A percentile compares a stretch with the other conserved stretches of the same genome.
These are phyloP conservation scores for Blastocystis sp. DNA, from an alignment of 352 stramenopile species.

Conservation along the genomic window DNA sequence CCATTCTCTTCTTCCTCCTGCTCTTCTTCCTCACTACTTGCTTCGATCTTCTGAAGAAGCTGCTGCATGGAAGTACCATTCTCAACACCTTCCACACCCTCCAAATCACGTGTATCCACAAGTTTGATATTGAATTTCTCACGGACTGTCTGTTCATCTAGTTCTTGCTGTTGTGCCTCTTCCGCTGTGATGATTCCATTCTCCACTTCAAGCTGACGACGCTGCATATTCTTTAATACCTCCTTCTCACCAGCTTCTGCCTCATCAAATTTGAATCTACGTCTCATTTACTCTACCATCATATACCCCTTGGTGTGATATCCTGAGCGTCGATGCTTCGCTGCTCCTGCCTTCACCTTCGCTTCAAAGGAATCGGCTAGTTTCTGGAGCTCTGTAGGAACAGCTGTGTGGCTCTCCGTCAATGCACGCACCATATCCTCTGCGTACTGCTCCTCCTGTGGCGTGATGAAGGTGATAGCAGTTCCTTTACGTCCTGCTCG, in stretches of 20 bases:
- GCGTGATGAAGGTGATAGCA: conserved; percentile 98
- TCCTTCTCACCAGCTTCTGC: conserved; percentile 92
- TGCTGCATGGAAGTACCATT: background rate
- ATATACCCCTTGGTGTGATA: conserved; percentile 89
- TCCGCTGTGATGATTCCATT: conserved; percentile 72
- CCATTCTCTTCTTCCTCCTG: conserved; percentile 31
- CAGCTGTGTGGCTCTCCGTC: conserved; percentile 78
- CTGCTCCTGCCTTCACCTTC: conserved; percentile 91
- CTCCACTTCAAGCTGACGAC: conserved; percentile 82
- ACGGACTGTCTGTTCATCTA: conserved; percentile 2
- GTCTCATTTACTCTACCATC: background rate
- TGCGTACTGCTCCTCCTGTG: conserved; percentile 92
- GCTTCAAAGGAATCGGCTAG: conserved; percentile 90
- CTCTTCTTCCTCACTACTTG: conserved; percentile 11
- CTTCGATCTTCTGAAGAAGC: background rate
- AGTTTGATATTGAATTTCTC: conserved; percentile 66
- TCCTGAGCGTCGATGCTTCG: conserved; percentile 88
- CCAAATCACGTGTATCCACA: background rate
- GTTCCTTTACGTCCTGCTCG: conserved; percentile 90
- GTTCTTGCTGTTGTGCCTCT: conserved; percentile 66
- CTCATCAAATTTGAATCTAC: conserved; percentile 90
- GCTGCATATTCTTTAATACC: conserved; percentile 84
- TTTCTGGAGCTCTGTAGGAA: conserved; percentile 80
- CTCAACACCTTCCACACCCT: background rate
- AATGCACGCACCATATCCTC: conserved; percentile 93